Conservation (phyloP, 2,329 filamentous ascomycete genomes). For the Cladorrhinum sp. region DNA sequence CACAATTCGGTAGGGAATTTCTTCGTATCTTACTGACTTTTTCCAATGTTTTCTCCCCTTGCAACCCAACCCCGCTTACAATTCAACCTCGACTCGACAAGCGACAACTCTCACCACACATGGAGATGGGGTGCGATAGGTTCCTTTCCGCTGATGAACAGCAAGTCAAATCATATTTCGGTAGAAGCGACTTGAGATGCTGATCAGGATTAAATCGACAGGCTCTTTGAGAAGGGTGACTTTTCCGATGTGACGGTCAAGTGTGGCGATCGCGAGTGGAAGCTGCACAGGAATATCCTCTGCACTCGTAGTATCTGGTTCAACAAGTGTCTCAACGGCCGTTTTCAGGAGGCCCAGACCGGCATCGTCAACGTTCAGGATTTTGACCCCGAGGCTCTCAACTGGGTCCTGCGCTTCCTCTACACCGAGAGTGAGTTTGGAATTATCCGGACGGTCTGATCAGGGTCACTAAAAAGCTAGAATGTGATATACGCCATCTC, state of each 20-base stretch:
- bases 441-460: too few relatives aligned
- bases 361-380: constrained; percentile 24
- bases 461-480: neutral
- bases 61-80: neutral
- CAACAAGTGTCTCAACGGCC: constrained; percentile 26
- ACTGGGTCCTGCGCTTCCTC: constrained; percentile 26
- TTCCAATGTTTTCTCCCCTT: too few relatives aligned
- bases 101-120: neutral
- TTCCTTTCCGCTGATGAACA: constrained; percentile 17
- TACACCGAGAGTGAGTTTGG: constrained; percentile 26
- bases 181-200: neutral
- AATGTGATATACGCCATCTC: constrained; percentile 22
- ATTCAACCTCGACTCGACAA: too few relatives aligned
- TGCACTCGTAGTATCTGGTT: constrained; percentile 29
- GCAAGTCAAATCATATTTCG: neutral
- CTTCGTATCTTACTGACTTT: too few relatives aligned
- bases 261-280: constrained; percentile 26
- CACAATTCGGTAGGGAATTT: too few relatives aligned
- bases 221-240: constrained; percentile 22
- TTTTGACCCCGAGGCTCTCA: constrained; percentile 23
- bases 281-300: constrained; percentile 28
- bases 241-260: constrained; percentile 27
- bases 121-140: constrained; percentile 10
- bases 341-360: constrained; percentile 23
- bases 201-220: neutral